Evolutionary conservation across 2,329 filamentous ascomycete species (phyloP).

Genomic region (Allantophomopsis cytisporea): DNA sequence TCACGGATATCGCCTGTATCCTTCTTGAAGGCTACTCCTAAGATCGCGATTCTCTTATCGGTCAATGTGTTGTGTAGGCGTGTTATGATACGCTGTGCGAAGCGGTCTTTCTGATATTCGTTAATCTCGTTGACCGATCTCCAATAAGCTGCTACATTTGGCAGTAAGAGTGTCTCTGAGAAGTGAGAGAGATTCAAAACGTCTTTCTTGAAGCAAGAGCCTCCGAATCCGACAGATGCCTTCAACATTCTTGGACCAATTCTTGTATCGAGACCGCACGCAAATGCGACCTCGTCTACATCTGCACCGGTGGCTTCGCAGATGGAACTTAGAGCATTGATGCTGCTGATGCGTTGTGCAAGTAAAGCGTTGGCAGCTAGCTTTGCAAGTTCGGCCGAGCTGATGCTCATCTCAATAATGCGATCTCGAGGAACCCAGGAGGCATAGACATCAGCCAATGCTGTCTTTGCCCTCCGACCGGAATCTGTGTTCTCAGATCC

Average conservation of each 20-base stretch:
- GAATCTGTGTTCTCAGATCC: constrained; percentile 48
- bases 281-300: constrained; percentile 56
- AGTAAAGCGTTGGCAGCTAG: constrained; percentile 70
- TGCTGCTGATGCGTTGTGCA: constrained; percentile 67
- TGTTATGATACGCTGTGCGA: constrained; percentile 50
- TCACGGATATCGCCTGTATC: constrained; percentile 66
- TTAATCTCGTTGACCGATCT: constrained; percentile 62
- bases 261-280: constrained; percentile 55
- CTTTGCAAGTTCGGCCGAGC: constrained; percentile 69
- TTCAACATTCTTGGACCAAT: constrained; percentile 64
- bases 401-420: constrained; percentile 61
- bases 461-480: constrained; percentile 47
- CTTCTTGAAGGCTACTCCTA: constrained; percentile 73
- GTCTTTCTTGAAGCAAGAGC: constrained; percentile 68
- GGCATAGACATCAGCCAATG: constrained; percentile 52
- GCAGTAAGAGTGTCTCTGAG: constrained; percentile 53
- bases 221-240: constrained; percentile 65
- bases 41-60: constrained; percentile 57
- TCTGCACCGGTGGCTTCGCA: constrained; percentile 67
- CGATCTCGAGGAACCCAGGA: constrained; percentile 54
- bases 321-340: constrained; percentile 70
- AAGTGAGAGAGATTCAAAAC: constrained; percentile 62
- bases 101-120: constrained; percentile 58
- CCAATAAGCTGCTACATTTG: constrained; percentile 67
- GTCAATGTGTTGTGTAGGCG: constrained; percentile 55